Base-by-base conservation (phyloP, 192 early-diverging fungal species). In the Lunasporangiospora selenospora region DNA sequence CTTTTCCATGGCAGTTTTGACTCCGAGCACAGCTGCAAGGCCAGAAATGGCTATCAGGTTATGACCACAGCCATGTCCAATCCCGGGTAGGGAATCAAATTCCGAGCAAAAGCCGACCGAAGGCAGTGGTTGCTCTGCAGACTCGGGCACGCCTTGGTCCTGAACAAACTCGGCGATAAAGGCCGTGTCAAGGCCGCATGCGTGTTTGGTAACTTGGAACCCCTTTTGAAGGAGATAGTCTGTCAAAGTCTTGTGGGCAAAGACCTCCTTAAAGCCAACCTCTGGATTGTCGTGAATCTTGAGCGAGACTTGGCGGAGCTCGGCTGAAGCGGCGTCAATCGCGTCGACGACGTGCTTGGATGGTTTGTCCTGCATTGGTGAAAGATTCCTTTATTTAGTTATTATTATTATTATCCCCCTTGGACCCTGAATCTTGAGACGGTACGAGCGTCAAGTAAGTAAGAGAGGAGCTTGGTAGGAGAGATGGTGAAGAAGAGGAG, bases 41-140 rank as follows among this genome's bases (percentile, higher is more conserved):
- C 88, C 86, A 0, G 79, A 62, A 32, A 89, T 84, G 10, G 86
- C 86, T 54, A 90, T 90, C 56, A 90, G 55, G 53, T 90, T 89
- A 69, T 90, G 86, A 1, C 85, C 85, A 58, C 85, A 87, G 2
- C 70, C 85, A 29, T 88, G 81, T 7, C 88, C 88, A 24, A 93
- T 77, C 1, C 69, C 83, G 16, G 90, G 90, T 26, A 92, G 53
- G 7, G 92, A 90, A 75, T 92, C 90, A 56, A 85, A 91, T 62
- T 83, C 82, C 19, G 67, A 67, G 46, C 82, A 83, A 38, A 79
- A 83, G 0, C 81, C 81, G 29, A 76, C 38, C 71, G 85, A 39
- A 76, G 83, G 43, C 78, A 91, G 62, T 7, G 70, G 57, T 26
- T 79, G 71, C 10, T 78, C 82, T n/a, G 61, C 47, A 4, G 55